These are phyloP conservation scores for Casuarina glauca DNA, from an alignment of 306 rosid genomes.

Conservation along the genomic window DNA sequence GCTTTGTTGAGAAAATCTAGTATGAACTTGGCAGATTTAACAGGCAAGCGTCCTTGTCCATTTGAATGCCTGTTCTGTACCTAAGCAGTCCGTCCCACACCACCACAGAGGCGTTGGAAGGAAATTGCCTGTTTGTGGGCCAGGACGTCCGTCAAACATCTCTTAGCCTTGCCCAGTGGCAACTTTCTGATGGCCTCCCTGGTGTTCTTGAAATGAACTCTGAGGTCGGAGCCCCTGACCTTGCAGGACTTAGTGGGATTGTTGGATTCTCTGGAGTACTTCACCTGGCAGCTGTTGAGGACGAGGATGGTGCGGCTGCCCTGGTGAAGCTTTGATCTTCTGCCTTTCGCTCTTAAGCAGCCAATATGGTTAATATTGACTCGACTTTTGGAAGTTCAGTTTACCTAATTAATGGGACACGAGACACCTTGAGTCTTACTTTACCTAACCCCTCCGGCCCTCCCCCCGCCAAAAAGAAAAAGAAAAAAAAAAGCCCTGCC, in stretches of 20 bases:
- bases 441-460: too few species aligned
- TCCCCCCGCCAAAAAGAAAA: too few species aligned
- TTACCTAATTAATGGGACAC: too few species aligned
- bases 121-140: slow-evolving; percentile 97
- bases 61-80: slow-evolving; percentile 88
- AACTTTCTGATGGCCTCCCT: slow-evolving; percentile 84
- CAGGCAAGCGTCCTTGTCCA: slow-evolving; percentile 98
- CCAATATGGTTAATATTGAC: too few species aligned
- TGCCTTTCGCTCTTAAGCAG: neutral
- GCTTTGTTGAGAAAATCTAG: slow-evolving; percentile 27
- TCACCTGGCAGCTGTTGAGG: slow-evolving; percentile 61
- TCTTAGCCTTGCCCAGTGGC: slow-evolving; percentile 73
- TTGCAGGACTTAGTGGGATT: slow-evolving; percentile 92
- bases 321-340: neutral
- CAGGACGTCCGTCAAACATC: slow-evolving; percentile 82
- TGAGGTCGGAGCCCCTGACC: slow-evolving; percentile 87
- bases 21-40: slow-evolving; percentile 77
- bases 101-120: slow-evolving; percentile 78
- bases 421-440: too few species aligned
- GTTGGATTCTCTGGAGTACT: slow-evolving; percentile 91
- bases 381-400: too few species aligned
- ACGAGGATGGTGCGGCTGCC: slow-evolving; percentile 11
- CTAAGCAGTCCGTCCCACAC: slow-evolving; percentile 92
- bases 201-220: slow-evolving; percentile 96
- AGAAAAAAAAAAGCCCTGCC: too few species aligned